These are phyloP conservation scores for Cladosporium sp. DNA, from an alignment of 2,329 filamentous ascomycete species.

Conservation along the genomic window DNA sequence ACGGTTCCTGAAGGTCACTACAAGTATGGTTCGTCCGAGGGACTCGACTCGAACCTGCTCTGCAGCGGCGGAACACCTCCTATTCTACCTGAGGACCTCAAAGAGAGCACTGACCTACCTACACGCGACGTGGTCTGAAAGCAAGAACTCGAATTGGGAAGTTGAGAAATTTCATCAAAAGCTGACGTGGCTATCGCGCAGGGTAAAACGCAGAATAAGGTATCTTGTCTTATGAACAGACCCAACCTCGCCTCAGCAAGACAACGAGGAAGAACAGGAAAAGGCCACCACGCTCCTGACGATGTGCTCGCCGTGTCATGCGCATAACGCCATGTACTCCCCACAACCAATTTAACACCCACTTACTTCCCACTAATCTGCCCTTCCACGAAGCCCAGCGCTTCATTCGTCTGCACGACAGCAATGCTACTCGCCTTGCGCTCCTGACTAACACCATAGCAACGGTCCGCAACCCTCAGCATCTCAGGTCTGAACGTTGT, in stretches of 20 bases:
- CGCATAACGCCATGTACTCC: background rate
- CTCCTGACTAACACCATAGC: slow-evolving; percentile 86
- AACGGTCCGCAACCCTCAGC: slow-evolving; percentile 90
- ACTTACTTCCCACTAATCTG: slow-evolving; percentile 47
- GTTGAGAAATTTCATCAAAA: too few species aligned
- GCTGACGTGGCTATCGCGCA: too few species aligned
- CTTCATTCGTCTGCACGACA: slow-evolving; percentile 79
- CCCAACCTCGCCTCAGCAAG: too few species aligned
- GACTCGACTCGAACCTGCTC: background rate
- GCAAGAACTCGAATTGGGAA: too few species aligned
- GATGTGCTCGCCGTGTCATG: too few species aligned
- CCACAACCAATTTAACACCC: background rate
- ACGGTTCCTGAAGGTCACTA: background rate
- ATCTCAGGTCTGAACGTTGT: slow-evolving; percentile 98
- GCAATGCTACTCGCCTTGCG: slow-evolving; percentile 94
- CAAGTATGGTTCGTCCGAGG: background rate
- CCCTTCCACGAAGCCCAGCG: slow-evolving; percentile 89
- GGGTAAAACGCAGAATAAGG: too few species aligned
- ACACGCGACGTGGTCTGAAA: background rate
- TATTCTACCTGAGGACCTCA: slow-evolving; percentile 12
- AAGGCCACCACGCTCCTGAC: too few species aligned
- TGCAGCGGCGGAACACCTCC: slow-evolving; percentile 1
- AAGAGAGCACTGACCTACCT: slow-evolving; percentile 16
- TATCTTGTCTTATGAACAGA: too few species aligned
- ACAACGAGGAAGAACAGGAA: too few species aligned